phyloP scores from a whole-genome alignment of 1,284 basidiomycete genomes.

The Serendipita sp. region DNA sequence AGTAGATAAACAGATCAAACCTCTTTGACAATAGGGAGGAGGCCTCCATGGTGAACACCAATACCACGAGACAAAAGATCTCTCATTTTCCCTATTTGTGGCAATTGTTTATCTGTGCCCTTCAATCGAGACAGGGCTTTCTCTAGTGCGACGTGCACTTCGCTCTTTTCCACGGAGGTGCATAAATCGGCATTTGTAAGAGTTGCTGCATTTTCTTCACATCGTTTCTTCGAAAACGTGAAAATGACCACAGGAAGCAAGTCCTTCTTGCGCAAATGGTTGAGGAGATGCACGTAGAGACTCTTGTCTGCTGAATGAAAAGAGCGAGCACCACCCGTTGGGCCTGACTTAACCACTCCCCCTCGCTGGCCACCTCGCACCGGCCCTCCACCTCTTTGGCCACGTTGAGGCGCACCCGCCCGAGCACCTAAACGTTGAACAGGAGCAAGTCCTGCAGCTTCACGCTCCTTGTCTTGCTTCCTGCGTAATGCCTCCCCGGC shows the following conservation, averaged over 20 bases:
- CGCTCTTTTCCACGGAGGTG: conserved; percentile 79
- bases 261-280: conserved; percentile 70
- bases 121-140: conserved; percentile 83
- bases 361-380: conserved; percentile 28
- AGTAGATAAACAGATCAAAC: conserved; percentile 28
- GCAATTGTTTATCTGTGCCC: conserved; percentile 87
- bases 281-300: conserved; percentile 86
- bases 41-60: conserved; percentile 93
- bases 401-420: conserved; percentile 50
- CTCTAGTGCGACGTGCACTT: conserved; percentile 90
- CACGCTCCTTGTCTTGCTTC: conserved; percentile 96
- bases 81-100: conserved; percentile 87
- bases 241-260: conserved; percentile 93
- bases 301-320: conserved; percentile 74
- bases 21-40: conserved; percentile 95
- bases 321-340: conserved; percentile 41
- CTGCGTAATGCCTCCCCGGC: conserved; percentile 78
- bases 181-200: conserved; percentile 83
- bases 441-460: conserved; percentile 79
- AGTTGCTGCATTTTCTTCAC: conserved; percentile 90
- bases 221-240: conserved; percentile 92
- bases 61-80: conserved; percentile 86
- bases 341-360: conserved; percentile 22
- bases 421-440: conserved; percentile 68
- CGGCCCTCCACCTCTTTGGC: conserved; percentile 37